Evolutionary conservation across 2,329 filamentous ascomycete species (phyloP), one percentile per base, ranked within the genome.

Genomic region (Chrysoporthe deuterocubensis): DNA sequence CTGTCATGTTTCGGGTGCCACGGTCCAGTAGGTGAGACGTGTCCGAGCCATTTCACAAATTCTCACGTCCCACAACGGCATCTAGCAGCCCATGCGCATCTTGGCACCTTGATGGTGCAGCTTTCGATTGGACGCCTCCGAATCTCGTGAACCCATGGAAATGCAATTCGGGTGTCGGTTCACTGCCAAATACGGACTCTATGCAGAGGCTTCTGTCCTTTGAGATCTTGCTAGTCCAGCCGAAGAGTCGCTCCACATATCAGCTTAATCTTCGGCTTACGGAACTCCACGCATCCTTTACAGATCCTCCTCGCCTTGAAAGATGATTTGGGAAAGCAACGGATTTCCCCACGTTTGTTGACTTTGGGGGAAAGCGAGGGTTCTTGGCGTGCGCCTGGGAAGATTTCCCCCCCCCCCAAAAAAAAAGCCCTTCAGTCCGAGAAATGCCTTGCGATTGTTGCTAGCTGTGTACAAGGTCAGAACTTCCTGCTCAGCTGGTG

Each of bases 121-220:
- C 34, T 42, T 52, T 11, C 18, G 8, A 40, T 40, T 62, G 60
- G 60, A 62, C 26, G 26, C 43, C 42, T 21, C 26, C 34, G 1
- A 26, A 16, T 37, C 46, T 52, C 52, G 46, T 46, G 42, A 52
- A 11, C 8, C 32, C 9, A 4, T 16, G 46, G 46, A 52, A 6
- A 62, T 40, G 59, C 44, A n/a, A 34, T 21, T 50, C 60, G 60
- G 60, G 46, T 52, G 44, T 62, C 60, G 60, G 60, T 54, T 21
- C n/a, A 32, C 40, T 60, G 37, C 57, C 40, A 60, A 21, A 14
- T 32, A 44, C 57, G 57, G 57, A 44, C 40, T 44, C n/a, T 5
- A 8, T 21, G 18, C 37, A 59, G 56, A 21, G 9, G n/a, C 18
- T 14, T 40, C 57, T 44, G 40, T 43, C 14, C n/a, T n/a, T 9